Evolutionary conservation across 768 basidiomycete species (phyloP).

Genomic region (Termitomyces sp.): DNA sequence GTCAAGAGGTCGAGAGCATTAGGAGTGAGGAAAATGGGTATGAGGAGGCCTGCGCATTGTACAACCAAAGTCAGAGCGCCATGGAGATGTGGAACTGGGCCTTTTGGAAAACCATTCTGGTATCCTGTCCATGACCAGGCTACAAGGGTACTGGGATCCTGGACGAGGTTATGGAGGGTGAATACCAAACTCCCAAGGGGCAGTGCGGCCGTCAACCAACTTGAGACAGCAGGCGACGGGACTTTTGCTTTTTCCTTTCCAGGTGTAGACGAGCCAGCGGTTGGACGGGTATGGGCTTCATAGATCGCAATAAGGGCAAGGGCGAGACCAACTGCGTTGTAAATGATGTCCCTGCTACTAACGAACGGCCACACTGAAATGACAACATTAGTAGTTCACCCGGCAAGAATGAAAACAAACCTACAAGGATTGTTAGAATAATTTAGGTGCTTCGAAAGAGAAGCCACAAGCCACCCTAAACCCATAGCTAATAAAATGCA

Average conservation of each 20-base stretch:
- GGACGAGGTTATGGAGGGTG: slow-evolving; percentile 65
- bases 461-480: slow-evolving; percentile 62
- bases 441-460: slow-evolving; percentile 73
- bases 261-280: slow-evolving; percentile 9
- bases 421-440: slow-evolving; percentile 77
- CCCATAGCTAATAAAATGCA: slow-evolving; percentile 48
- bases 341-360: slow-evolving; percentile 59
- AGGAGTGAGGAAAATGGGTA: slow-evolving; percentile 25
- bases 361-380: slow-evolving; percentile 74
- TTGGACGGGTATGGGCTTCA: slow-evolving; percentile 47
- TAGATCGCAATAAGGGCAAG: slow-evolving; percentile 55
- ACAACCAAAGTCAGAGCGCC: slow-evolving; percentile 64
- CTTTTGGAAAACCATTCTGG: slow-evolving; percentile 50
- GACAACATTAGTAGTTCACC: slow-evolving; percentile 1
- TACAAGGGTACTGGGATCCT: slow-evolving; percentile 74
- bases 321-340: slow-evolving; percentile 61
- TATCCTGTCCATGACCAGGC: slow-evolving; percentile 94
- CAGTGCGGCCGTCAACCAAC: slow-evolving; percentile 34
- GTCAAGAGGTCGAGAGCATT: slow-evolving; percentile 25
- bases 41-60: slow-evolving; percentile 52
- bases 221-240: neutral
- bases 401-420: neutral
- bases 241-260: neutral
- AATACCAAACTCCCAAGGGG: slow-evolving; percentile 70
- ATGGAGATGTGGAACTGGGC: slow-evolving; percentile 71